These are phyloP conservation scores for Fusarium miscanthi DNA, from an alignment of 2,329 filamentous ascomycete genomes.

Conservation along the genomic window DNA sequence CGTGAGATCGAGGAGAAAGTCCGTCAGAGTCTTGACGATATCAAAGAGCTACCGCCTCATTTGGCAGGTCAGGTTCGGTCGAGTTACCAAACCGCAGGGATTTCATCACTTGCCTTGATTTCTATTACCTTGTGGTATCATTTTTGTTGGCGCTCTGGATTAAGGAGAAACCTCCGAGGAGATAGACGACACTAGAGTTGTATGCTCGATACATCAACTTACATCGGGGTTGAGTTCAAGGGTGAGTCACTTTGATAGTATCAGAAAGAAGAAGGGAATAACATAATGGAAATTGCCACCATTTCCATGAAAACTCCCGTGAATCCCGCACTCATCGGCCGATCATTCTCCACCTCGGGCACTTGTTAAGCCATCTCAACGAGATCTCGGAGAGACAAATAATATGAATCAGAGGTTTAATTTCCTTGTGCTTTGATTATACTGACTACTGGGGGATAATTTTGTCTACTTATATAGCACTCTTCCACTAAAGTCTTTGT, in stretches of 20 bases:
- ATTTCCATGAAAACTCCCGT: background rate
- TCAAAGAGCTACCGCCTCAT: slow-evolving; percentile 70
- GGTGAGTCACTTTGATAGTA: background rate
- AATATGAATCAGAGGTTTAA: background rate
- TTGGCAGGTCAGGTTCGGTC: slow-evolving; percentile 68
- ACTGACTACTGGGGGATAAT: too few relatives aligned
- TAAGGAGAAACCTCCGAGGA: slow-evolving; percentile 65
- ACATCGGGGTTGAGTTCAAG: background rate
- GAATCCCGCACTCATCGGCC: background rate
- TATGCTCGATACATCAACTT: background rate
- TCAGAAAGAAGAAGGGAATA: background rate
- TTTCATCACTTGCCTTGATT: slow-evolving; percentile 55
- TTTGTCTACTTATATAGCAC: background rate
- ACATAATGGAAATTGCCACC: background rate
- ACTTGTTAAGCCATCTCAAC: background rate
- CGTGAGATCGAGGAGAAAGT: slow-evolving; percentile 75
- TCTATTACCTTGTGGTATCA: slow-evolving; percentile 52
- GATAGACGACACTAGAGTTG: slow-evolving; percentile 28
- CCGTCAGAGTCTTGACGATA: slow-evolving; percentile 75
- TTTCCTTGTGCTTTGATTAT: too few relatives aligned
- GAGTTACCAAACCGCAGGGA: slow-evolving; percentile 69
- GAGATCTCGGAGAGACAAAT: background rate
- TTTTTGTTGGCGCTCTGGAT: slow-evolving; percentile 62
- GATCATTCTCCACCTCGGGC: background rate
- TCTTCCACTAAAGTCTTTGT: background rate